Evolutionary conservation across 768 basidiomycete genomes (phyloP).

Genomic region (Leccinum sublutescens): DNA sequence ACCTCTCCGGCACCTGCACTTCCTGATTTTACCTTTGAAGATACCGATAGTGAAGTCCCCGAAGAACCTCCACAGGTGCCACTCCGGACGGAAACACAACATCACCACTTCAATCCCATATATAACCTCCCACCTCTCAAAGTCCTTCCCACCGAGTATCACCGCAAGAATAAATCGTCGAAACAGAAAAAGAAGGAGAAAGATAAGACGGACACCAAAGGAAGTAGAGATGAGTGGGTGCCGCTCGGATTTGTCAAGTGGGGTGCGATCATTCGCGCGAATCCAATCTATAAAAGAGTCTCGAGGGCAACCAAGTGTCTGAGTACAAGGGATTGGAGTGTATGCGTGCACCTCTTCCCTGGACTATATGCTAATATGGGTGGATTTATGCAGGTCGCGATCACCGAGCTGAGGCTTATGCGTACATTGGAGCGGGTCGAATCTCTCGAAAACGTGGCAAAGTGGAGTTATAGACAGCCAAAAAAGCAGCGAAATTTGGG

Average conservation of each 20-base stretch:
- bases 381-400: conserved; percentile 56
- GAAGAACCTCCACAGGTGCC: conserved; percentile 19
- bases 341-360: conserved; percentile 39
- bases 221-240: conserved; percentile 60
- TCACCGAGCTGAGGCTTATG: conserved; percentile 72
- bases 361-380: background rate
- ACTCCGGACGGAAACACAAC: conserved; percentile 20
- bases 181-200: conserved; percentile 56
- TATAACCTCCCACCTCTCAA: conserved; percentile 59
- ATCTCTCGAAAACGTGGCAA: conserved; percentile 67
- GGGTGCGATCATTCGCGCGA: conserved; percentile 72
- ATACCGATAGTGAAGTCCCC: conserved; percentile 25
- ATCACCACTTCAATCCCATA: conserved; percentile 41
- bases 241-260: conserved; percentile 69
- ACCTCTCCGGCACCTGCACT: conserved; percentile 32
- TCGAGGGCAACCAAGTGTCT: conserved; percentile 73
- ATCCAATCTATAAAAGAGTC: conserved; percentile 72
- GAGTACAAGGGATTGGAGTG: conserved; percentile 79
- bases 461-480: conserved; percentile 93
- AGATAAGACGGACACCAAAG: conserved; percentile 46
- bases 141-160: conserved; percentile 53
- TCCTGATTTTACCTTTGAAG: conserved; percentile 35
- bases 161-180: conserved; percentile 45
- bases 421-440: conserved; percentile 87
- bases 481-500: conserved; percentile 88